Evolutionary conservation across 306 rosid genomes (phyloP).

Genomic region (Senna tora): DNA sequence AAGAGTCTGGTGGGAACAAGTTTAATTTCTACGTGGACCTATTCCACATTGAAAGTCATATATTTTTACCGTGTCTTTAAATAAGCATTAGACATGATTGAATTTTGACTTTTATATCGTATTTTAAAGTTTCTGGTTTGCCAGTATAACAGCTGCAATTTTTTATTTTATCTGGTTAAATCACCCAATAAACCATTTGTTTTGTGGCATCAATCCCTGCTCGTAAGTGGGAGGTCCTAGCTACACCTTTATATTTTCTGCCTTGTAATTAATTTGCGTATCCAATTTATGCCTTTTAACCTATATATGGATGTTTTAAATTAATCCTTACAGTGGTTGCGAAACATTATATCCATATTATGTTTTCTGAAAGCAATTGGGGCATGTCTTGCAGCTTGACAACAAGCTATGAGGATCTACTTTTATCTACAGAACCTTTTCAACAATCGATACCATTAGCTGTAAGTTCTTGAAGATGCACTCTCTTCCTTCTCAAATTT

Average conservation of each 20-base stretch:
- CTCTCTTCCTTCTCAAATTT: conserved; percentile 27
- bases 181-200: conserved; percentile 15
- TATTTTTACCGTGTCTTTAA: conserved; percentile 4
- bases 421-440: conserved; percentile 40
- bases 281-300: neutral
- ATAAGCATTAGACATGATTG: conserved; percentile 4
- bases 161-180: conserved; percentile 13
- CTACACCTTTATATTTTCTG: conserved; percentile 21
- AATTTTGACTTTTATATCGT: conserved; percentile 11
- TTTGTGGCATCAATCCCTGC: neutral
- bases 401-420: conserved; percentile 33
- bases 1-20: neutral
- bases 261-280: conserved; percentile 3
- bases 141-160: neutral
- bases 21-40: conserved; percentile 1
- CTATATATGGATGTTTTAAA: neutral
- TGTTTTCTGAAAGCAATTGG: conserved; percentile 19
- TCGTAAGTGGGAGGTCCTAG: conserved; percentile 14
- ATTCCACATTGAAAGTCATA: conserved; percentile 2
- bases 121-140: conserved; percentile 7
- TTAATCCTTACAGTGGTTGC: neutral
- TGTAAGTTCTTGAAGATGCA: conserved; percentile 40
- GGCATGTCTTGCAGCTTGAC: conserved; percentile 45
- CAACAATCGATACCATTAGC: conserved; percentile 41
- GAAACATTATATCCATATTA: neutral